A percentile compares a stretch with the other conserved stretches of the same genome.
Conservation (phyloP, 768 basidiomycete genomes). For the Mycena maculata region DNA sequence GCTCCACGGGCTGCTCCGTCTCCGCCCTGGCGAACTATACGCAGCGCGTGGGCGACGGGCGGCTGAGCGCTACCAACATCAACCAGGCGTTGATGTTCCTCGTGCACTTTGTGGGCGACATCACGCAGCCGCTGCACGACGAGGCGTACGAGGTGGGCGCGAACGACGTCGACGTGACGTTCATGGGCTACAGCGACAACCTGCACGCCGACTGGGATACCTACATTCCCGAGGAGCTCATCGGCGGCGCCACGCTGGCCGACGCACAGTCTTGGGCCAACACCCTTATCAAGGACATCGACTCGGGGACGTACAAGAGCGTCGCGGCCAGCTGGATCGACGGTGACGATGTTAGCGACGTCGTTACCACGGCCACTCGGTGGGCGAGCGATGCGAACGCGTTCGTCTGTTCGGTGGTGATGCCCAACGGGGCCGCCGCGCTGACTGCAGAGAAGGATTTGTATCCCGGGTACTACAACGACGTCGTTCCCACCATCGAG, state of each 20-base stretch:
- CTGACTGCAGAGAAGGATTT: conserved; percentile 31
- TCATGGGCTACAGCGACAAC: conserved; percentile 39
- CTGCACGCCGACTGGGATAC: conserved; percentile 43
- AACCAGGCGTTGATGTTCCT: conserved; percentile 51
- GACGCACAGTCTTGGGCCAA: conserved; percentile 36
- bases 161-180: conserved; percentile 38
- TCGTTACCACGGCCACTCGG: conserved; percentile 38
- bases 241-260: conserved; percentile 35
- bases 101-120: conserved; percentile 45
- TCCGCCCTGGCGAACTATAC: conserved; percentile 56
- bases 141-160: conserved; percentile 43
- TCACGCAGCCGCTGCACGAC: conserved; percentile 46
- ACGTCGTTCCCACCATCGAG: conserved; percentile 37
- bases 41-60: conserved; percentile 42
- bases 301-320: conserved; percentile 26
- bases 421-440: conserved; percentile 40
- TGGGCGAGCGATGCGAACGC: conserved; percentile 47
- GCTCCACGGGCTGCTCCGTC: conserved; percentile 35
- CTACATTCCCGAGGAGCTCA: conserved; percentile 31
- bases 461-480: conserved; percentile 31
- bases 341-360: conserved; percentile 31
- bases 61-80: conserved; percentile 41
- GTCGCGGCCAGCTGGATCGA: conserved; percentile 28
- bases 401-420: conserved; percentile 44
- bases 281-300: conserved; percentile 41